Conservation (phyloP, 371 early-diverging fungal genomes). For the Sporodiniella umbellata region DNA sequence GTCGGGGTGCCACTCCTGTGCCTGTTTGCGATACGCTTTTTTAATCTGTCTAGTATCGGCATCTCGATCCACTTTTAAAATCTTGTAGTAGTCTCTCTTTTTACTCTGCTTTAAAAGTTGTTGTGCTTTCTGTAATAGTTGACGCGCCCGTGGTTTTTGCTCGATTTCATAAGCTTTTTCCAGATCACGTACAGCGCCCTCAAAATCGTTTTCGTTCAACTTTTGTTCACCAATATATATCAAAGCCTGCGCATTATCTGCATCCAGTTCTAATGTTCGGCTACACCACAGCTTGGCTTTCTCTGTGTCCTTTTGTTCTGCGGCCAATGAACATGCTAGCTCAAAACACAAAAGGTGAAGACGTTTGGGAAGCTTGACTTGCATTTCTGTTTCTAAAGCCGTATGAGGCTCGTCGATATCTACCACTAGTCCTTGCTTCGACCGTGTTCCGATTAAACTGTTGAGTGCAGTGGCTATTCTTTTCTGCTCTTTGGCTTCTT, state of each 20-base stretch:
- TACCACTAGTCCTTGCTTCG: conserved; percentile 46
- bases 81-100: conserved; percentile 91
- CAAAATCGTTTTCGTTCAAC: conserved; percentile 69
- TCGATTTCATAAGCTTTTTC: conserved; percentile 68
- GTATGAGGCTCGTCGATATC: conserved; percentile 46
- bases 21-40: conserved; percentile 89
- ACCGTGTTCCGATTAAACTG: conserved; percentile 50
- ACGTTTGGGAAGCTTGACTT: conserved; percentile 47
- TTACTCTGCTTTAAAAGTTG: conserved; percentile 66
- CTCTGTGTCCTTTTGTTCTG: conserved; percentile 42
- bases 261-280: conserved; percentile 53
- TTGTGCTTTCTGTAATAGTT: conserved; percentile 63
- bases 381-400: conserved; percentile 27
- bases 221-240: conserved; percentile 67
- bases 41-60: conserved; percentile 84
- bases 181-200: conserved; percentile 68
- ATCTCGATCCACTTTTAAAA: conserved; percentile 75
- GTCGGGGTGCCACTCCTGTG: conserved; percentile 88
- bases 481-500: conserved; percentile 48
- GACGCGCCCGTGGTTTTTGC: conserved; percentile 56
- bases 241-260: conserved; percentile 69
- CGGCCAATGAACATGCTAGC: conserved; percentile 60
- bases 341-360: conserved; percentile 54
- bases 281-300: conserved; percentile 58
- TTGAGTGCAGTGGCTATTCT: conserved; percentile 69